Evolutionary conservation across 1,284 basidiomycete species (phyloP), one percentile per base, ranked within the genome.

Genomic region (Cutaneotrichosporon sp.): DNA sequence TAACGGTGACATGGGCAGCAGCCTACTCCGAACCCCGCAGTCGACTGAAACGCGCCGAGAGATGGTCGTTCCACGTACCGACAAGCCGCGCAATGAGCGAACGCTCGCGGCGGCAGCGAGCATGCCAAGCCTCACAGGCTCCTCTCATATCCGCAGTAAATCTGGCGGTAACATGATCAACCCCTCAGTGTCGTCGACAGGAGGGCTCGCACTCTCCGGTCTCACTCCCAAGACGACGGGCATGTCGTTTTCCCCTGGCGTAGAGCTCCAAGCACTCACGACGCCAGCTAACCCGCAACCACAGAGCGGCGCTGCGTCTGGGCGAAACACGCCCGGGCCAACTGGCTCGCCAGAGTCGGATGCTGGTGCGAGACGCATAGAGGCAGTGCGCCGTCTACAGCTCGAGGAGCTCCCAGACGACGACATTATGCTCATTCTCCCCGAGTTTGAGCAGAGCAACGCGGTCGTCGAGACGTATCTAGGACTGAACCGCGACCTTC

Each of bases 381-480:
- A 76, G 50, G 77, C 76, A 6, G 68, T 78, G 18, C 32, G 73
- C 4, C 68, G 69, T 22, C 61, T 78, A 4, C 75, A 78, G 49
- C 60, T 62, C 13, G 63, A 67, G 40, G 72, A 75, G 14, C 60
- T 78, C 63, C 26, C 62, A 14, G 73, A 77, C 61, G 75, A 76
- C 21, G 75, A 77, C 60, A 32, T 76, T 51, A 66, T 77, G 5
- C 69, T 70, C 56, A 64, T 76, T 50, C 65, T 78, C 55, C 68
- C 65, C 14, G 74, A 76, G 60, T 78, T 78, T 66, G 74, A 76
- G 64, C 58, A 56, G 11, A 74, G 70, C 66, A 69, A 75, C 31
- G 67, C 67, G 9, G 67, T 71, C 10, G 74, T 72, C 9, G 76
- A 77, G 66, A 73, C 70, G 34, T 78, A 76, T 64, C 65, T 78